A percentile compares a stretch with the other conserved stretches of the same genome.
phyloP scores from a whole-genome alignment of 805 yeast species.

The Barnettozyma vustinii region DNA sequence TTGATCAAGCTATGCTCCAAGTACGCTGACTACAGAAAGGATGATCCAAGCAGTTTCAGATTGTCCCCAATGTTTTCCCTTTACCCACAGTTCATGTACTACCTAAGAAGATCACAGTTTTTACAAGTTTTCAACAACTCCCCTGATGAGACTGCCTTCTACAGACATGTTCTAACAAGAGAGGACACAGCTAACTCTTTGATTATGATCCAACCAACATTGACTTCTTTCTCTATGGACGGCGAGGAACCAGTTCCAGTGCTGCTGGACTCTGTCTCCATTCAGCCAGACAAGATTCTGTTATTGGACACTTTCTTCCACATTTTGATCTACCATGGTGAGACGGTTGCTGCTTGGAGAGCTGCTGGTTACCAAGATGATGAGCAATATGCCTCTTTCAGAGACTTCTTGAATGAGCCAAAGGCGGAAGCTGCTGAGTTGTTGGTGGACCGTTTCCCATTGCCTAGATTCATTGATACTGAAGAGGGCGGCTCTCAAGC shows the following conservation, averaged over 20 bases:
- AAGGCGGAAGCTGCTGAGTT: slow-evolving; percentile 88
- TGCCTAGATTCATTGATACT: slow-evolving; percentile 95
- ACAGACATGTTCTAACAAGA: slow-evolving; percentile 84
- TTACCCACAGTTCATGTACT: slow-evolving; percentile 94
- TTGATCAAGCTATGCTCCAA: slow-evolving; percentile 85
- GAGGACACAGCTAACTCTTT: slow-evolving; percentile 91
- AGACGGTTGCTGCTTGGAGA: slow-evolving; percentile 93
- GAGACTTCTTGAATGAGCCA: slow-evolving; percentile 81
- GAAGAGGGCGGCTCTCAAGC: slow-evolving; percentile 99
- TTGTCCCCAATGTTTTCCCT: slow-evolving; percentile 78
- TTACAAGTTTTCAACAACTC: slow-evolving; percentile 95
- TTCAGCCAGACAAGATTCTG: slow-evolving; percentile 81
- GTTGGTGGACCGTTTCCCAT: slow-evolving; percentile 90
- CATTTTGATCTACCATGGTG: slow-evolving; percentile 92
- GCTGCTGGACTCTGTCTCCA: slow-evolving; percentile 85
- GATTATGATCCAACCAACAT: slow-evolving; percentile 96
- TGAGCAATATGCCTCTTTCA: slow-evolving; percentile 84
- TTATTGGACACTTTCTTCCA: slow-evolving; percentile 95
- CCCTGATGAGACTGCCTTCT: slow-evolving; percentile 97
- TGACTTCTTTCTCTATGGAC: slow-evolving; percentile 78
- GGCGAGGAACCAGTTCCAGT: slow-evolving; percentile 91
- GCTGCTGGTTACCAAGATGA: slow-evolving; percentile 90
- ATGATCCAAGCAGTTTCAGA: slow-evolving; percentile 76
- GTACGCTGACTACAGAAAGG: slow-evolving; percentile 89
- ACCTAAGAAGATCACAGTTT: slow-evolving; percentile 93